These are phyloP conservation scores for Apiotrichum laibachii DNA, from an alignment of 1,284 basidiomycete species.

Conservation along the genomic window DNA sequence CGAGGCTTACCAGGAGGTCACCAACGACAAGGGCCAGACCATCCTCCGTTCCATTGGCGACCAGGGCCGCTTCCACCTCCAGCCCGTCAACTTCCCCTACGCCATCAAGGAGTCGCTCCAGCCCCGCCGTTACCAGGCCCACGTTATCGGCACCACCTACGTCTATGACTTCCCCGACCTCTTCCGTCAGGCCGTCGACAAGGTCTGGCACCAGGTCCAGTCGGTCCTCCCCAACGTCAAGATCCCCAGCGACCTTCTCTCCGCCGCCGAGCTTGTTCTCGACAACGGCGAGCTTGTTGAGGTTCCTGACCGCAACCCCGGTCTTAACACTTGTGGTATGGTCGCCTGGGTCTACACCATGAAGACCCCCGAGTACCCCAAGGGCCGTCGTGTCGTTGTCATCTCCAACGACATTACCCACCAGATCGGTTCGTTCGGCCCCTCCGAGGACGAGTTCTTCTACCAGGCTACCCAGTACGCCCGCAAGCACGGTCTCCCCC, in stretches of 20 bases:
- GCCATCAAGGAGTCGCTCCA: constrained; percentile 98
- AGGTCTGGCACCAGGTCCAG: constrained; percentile 80
- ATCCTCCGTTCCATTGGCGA: constrained; percentile 92
- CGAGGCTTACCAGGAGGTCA: constrained; percentile 98
- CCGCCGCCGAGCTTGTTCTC: constrained; percentile 84
- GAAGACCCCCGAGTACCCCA: constrained; percentile 87
- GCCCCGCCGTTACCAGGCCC: constrained; percentile 98
- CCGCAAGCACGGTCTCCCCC: constrained; percentile 79
- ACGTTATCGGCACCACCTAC: constrained; percentile 96
- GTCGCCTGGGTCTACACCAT: constrained; percentile 96
- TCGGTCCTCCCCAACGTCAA: constrained; percentile 64
- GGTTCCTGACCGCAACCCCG: constrained; percentile 77
- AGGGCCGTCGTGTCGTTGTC: constrained; percentile 81
- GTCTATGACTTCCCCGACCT: constrained; percentile 99
- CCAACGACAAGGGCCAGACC: constrained; percentile 87
- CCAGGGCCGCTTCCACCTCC: constrained; percentile 86
- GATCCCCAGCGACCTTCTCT: constrained; percentile 73
- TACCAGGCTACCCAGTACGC: constrained; percentile 92
- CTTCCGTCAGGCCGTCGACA: constrained; percentile 93
- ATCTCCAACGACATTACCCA: constrained; percentile 99
- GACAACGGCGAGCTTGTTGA: constrained; percentile 86
- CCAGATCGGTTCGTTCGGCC: constrained; percentile 98
- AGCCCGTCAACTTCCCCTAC: constrained; percentile 87
- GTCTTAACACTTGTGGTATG: constrained; percentile 96
- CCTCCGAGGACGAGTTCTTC: constrained; percentile 93